Percentiles rank a stretch among this genome's conserved stretches.
These are phyloP conservation scores for Wallemia hederae DNA, from an alignment of 1,284 basidiomycete genomes.

Conservation along the genomic window DNA sequence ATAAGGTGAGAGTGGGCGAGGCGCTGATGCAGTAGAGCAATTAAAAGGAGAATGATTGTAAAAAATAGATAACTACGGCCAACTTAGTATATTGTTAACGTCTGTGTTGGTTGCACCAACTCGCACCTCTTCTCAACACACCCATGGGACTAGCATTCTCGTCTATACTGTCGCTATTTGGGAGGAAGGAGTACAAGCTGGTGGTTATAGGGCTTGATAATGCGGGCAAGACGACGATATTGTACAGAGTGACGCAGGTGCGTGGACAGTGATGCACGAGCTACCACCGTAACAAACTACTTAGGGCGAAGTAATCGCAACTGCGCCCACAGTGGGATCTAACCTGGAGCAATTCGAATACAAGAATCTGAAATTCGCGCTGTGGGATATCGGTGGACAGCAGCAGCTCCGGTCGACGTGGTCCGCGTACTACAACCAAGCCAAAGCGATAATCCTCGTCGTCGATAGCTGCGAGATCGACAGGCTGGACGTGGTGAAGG, in stretches of 20 bases:
- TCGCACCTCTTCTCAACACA: neutral
- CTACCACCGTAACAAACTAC: neutral
- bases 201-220: slow-evolving; percentile 1
- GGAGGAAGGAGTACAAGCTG: neutral
- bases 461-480: neutral
- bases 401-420: neutral
- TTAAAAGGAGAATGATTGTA: too few relatives aligned
- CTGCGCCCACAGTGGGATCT: neutral
- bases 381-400: slow-evolving; percentile 1
- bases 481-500: neutral
- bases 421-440: neutral
- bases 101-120: too few relatives aligned
- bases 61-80: too few relatives aligned
- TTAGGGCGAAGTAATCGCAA: slow-evolving; percentile 1
- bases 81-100: too few relatives aligned
- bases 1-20: slow-evolving; percentile 71
- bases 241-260: slow-evolving; percentile 1
- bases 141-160: neutral
- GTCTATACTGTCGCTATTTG: neutral
- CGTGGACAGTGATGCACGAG: neutral
- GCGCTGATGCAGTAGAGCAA: slow-evolving; percentile 14
- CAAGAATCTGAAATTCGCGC: slow-evolving; percentile 1
- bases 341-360: slow-evolving; percentile 1
- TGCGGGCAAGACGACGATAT: neutral
- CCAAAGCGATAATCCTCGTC: neutral